Conservation (phyloP, 805 yeast species). For the Metschnikowia cubensis region DNA sequence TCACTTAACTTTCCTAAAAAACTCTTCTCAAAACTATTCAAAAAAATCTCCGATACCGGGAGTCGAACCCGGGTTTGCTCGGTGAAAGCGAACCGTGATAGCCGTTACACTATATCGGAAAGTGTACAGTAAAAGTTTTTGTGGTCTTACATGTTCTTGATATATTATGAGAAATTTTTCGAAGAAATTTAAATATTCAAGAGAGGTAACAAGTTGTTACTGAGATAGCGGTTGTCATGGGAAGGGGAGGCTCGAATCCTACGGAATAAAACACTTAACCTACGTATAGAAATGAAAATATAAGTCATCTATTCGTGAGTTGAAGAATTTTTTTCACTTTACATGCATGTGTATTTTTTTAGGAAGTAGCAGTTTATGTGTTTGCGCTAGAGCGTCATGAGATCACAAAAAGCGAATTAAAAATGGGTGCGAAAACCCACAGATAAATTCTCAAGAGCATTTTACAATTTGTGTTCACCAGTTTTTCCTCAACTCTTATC, state of each 20-base stretch:
- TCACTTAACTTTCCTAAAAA: neutral
- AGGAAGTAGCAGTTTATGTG: neutral
- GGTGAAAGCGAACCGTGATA: constrained; percentile 83
- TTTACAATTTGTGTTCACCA: neutral
- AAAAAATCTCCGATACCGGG: constrained; percentile 68
- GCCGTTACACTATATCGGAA: constrained; percentile 80
- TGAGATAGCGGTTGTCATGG: too few species aligned
- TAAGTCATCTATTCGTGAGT: neutral
- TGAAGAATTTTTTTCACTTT: neutral
- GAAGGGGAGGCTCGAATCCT: too few species aligned
- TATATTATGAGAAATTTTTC: neutral
- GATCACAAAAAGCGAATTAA: neutral
- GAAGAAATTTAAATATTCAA: too few species aligned
- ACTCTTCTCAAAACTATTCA: neutral
- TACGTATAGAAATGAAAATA: neutral
- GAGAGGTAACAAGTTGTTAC: too few species aligned
- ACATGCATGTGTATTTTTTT: neutral
- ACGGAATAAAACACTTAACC: neutral
- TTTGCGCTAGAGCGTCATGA: neutral
- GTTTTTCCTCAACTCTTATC: neutral
- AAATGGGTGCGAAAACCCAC: neutral
- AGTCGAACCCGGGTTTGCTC: constrained; percentile 84
- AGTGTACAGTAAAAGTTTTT: neutral
- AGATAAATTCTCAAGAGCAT: neutral
- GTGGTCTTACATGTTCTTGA: neutral